phyloP scores from a whole-genome alignment of 768 basidiomycete species.

The Gymnopilus junonius region DNA sequence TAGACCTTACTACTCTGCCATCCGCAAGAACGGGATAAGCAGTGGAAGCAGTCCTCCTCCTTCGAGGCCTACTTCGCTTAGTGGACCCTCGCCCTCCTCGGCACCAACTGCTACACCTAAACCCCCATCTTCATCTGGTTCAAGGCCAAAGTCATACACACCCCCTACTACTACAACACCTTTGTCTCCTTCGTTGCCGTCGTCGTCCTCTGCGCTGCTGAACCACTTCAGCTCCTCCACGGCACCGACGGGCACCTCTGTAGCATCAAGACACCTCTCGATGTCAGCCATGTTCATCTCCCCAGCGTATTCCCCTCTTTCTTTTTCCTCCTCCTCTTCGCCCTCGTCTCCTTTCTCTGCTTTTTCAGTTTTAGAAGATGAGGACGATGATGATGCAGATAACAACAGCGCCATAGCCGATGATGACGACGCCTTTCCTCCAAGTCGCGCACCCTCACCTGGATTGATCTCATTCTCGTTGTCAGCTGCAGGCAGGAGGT shows the following conservation, averaged over 20 bases:
- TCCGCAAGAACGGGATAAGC: conserved; percentile 43
- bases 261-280: conserved; percentile 23
- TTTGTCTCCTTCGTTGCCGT: no score
- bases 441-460: conserved; percentile 18
- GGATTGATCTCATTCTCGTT: conserved; percentile 13
- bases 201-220: not conserved
- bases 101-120: not conserved
- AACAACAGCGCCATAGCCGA: conserved; percentile 9
- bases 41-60: conserved; percentile 27
- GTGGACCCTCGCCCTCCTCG: conserved; percentile 20
- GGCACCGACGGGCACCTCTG: conserved; percentile 23
- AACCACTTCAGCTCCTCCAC: conserved; percentile 27
- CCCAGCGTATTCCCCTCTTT: not conserved
- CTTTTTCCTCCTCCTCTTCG: conserved; percentile 14
- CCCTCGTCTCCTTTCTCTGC: conserved; percentile 12
- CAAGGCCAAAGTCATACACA: conserved; percentile 19
- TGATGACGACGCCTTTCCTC: conserved; percentile 3
- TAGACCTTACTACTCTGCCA: conserved; percentile 59
- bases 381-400: conserved; percentile 13
- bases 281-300: conserved; percentile 21
- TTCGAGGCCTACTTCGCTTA: conserved; percentile 43
- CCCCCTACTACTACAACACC: conserved; percentile 10
- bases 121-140: not conserved
- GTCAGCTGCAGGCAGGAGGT: conserved; percentile 1
- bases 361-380: conserved; percentile 25